Conservation (phyloP, 768 basidiomycete genomes). For the Leccinum barrowsii region DNA sequence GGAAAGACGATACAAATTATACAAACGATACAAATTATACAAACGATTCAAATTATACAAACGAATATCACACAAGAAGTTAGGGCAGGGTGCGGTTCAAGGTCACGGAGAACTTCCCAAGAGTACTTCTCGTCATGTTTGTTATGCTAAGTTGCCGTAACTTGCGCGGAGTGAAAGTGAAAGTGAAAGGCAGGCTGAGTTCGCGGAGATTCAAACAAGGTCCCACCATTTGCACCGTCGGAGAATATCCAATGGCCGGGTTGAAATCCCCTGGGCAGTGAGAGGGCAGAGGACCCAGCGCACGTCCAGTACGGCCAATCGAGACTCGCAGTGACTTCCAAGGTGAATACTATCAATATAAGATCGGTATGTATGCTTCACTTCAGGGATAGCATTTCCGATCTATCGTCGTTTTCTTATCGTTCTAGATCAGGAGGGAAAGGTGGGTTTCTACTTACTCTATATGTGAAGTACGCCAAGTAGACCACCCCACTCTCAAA, state of each 20-base stretch:
- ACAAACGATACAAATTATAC: not conserved
- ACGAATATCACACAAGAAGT: not conserved
- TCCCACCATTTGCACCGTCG: not conserved
- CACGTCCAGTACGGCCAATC: constrained; percentile 53
- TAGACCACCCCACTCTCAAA: constrained; percentile 21
- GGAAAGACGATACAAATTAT: not conserved
- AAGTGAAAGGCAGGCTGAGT: not conserved
- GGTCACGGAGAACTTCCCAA: not conserved
- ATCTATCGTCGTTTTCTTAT: not conserved
- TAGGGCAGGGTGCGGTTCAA: not conserved
- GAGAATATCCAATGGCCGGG: too few relatives aligned
- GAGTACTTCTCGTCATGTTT: not conserved
- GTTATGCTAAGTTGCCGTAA: constrained; percentile 2
- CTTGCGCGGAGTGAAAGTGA: constrained; percentile 9
- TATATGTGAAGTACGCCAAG: not conserved
- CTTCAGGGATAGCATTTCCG: not conserved
- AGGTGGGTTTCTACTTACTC: constrained; percentile 38
- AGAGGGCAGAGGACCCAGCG: constrained; percentile 40
- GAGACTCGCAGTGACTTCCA: constrained; percentile 51
- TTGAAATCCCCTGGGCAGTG: constrained; percentile 44
- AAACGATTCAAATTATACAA: not conserved
- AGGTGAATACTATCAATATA: constrained; percentile 36
- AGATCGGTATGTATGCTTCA: not conserved
- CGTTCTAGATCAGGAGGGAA: constrained; percentile 46
- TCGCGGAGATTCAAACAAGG: constrained; percentile 27